Evolutionary conservation across 2,329 filamentous ascomycete genomes (phyloP).

Genomic region (Diaporthe australafricana): DNA sequence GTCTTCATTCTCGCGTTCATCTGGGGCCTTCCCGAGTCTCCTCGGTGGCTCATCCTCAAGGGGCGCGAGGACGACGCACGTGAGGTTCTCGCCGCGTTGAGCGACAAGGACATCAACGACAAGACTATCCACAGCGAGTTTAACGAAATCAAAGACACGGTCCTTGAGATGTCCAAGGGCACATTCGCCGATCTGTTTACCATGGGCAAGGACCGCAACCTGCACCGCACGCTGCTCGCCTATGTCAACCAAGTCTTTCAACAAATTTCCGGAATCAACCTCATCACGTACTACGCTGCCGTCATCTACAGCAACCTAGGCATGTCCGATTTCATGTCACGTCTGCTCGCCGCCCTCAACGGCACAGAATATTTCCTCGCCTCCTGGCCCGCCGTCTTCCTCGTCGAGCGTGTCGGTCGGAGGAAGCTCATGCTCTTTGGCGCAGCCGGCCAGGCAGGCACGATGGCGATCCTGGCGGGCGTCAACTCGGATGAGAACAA

Average conservation of each 20-base stretch:
- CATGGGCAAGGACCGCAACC: conserved; percentile 38
- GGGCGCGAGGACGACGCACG: conserved; percentile 57
- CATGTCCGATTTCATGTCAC: conserved; percentile 64
- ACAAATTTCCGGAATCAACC: conserved; percentile 44
- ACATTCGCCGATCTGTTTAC: conserved; percentile 39
- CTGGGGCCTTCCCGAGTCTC: conserved; percentile 64
- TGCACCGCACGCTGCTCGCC: conserved; percentile 41
- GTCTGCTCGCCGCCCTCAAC: conserved; percentile 67
- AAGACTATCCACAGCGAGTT: conserved; percentile 67
- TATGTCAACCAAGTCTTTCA: conserved; percentile 38
- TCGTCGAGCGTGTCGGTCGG: conserved; percentile 75
- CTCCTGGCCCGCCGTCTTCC: conserved; percentile 70
- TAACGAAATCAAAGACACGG: conserved; percentile 67
- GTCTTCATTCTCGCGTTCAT: conserved; percentile 66
- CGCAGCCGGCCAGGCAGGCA: conserved; percentile 69
- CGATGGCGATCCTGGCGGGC: conserved; percentile 72
- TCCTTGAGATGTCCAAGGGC: conserved; percentile 64
- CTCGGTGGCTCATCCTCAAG: conserved; percentile 58
- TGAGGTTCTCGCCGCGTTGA: conserved; percentile 55
- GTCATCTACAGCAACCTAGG: conserved; percentile 52
- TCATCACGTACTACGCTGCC: conserved; percentile 45
- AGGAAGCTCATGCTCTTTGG: conserved; percentile 80
- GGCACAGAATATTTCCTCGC: conserved; percentile 62
- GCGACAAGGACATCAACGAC: conserved; percentile 56
- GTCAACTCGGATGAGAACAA: conserved; percentile 47